Conservation (phyloP, 1,284 basidiomycete species). For the Sanguinoderma infundibulare region DNA sequence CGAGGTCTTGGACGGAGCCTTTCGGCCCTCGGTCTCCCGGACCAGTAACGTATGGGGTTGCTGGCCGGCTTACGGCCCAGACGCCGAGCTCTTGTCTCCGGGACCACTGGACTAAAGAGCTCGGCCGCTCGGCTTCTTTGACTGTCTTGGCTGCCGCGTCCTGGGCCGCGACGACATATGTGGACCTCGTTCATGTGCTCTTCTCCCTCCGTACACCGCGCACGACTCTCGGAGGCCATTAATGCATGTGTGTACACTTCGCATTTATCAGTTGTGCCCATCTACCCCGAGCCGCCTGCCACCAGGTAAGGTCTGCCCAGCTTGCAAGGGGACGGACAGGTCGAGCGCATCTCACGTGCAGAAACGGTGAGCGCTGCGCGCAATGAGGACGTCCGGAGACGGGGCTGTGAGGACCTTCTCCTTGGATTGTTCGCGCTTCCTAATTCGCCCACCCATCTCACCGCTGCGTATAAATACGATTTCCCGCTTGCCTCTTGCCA, state of each 20-base stretch:
- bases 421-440: no score
- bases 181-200: neutral
- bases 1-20: neutral
- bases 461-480: no score
- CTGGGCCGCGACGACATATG: neutral
- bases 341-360: neutral
- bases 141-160: neutral
- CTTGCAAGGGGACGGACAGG: no score
- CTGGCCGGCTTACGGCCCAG: neutral
- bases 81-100: neutral
- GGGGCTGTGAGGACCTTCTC: no score
- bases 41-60: neutral
- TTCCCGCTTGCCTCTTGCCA: no score
- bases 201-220: neutral
- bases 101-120: neutral
- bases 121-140: neutral
- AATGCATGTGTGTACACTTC: neutral
- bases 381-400: no score
- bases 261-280: neutral
- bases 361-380: no score
- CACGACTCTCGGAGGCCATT: neutral
- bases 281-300: neutral
- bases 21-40: neutral
- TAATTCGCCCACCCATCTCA: no score
- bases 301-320: neutral